A percentile compares a stretch with the other conserved stretches of the same genome.
Evolutionary conservation across 768 basidiomycete species (phyloP).

Genomic region (Pseudohyphozyma bogoriensis): DNA sequence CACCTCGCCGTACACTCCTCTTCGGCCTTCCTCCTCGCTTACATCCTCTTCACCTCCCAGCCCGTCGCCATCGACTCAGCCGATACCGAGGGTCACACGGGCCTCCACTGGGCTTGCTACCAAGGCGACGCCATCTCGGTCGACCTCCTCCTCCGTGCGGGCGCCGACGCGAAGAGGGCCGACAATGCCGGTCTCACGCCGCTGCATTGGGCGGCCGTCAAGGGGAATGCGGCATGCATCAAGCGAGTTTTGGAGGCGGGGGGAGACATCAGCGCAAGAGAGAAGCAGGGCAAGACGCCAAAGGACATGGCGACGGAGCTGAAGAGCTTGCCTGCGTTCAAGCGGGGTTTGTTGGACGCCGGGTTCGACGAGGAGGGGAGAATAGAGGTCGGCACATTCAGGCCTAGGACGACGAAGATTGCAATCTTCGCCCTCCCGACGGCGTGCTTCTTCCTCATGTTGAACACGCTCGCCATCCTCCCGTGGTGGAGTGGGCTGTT

Average conservation of each 20-base stretch:
- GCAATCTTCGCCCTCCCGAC: constrained; percentile 59
- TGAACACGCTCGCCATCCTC: constrained; percentile 67
- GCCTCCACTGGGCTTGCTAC: constrained; percentile 98
- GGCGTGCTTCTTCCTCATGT: constrained; percentile 69
- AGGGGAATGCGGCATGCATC: constrained; percentile 83
- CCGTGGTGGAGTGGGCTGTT: constrained; percentile 85
- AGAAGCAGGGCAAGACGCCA: constrained; percentile 74
- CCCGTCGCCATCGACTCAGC: constrained; percentile 82
- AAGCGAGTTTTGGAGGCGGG: constrained; percentile 75
- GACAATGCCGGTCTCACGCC: constrained; percentile 79
- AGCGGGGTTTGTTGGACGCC: constrained; percentile 75
- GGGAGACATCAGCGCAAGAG: constrained; percentile 67
- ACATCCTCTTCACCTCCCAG: constrained; percentile 67
- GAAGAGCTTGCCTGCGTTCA: constrained; percentile 83
- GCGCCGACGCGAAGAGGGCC: constrained; percentile 62
- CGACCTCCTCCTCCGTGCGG: constrained; percentile 75
- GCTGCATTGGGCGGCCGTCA: constrained; percentile 93
- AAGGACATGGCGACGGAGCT: constrained; percentile 90
- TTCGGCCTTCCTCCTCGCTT: constrained; percentile 85
- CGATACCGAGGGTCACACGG: constrained; percentile 85
- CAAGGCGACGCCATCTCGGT: constrained; percentile 95
- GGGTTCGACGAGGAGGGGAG: constrained; percentile 68
- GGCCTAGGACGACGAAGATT: constrained; percentile 46
- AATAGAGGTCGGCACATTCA: constrained; percentile 56
- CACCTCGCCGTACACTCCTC: constrained; percentile 89